Evolutionary conservation across 2,329 filamentous ascomycete species (phyloP).

Genomic region (Colletotrichum tabaci): DNA sequence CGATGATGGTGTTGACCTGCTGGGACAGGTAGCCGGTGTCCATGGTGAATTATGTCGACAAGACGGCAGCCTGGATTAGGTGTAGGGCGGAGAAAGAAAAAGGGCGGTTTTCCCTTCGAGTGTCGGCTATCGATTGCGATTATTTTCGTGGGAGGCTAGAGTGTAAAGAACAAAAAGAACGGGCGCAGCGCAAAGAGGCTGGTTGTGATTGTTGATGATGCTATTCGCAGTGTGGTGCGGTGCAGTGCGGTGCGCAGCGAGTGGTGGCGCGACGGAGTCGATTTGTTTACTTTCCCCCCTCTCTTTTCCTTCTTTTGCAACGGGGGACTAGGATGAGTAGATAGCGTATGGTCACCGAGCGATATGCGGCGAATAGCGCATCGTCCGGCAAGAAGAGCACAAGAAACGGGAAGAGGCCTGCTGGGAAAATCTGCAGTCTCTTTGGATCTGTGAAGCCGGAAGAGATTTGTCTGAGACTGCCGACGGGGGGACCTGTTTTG

Average conservation of each 20-base stretch:
- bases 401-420: not conserved
- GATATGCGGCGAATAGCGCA: conserved; percentile 27
- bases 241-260: not conserved
- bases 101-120: not conserved
- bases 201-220: conserved; percentile 34
- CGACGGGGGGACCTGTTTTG: conserved; percentile 1
- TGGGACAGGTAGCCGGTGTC: conserved; percentile 94
- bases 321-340: not conserved
- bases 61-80: not conserved
- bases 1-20: conserved; percentile 95
- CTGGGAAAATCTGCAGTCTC: conserved; percentile 29
- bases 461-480: conserved; percentile 37
- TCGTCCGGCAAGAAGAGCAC: conserved; percentile 23
- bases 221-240: conserved; percentile 36
- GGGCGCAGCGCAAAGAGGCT: conserved; percentile 33
- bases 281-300: conserved; percentile 33
- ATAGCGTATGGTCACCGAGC: conserved; percentile 35
- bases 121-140: not conserved
- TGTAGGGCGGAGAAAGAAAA: not conserved
- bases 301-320: not conserved
- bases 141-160: not conserved
- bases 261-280: not conserved
- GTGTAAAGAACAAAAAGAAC: conserved; percentile 13
- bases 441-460: conserved; percentile 24
- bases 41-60: conserved; percentile 65